phyloP scores from a whole-genome alignment of 1,284 basidiomycete species.

The Xanthoconium separans region DNA sequence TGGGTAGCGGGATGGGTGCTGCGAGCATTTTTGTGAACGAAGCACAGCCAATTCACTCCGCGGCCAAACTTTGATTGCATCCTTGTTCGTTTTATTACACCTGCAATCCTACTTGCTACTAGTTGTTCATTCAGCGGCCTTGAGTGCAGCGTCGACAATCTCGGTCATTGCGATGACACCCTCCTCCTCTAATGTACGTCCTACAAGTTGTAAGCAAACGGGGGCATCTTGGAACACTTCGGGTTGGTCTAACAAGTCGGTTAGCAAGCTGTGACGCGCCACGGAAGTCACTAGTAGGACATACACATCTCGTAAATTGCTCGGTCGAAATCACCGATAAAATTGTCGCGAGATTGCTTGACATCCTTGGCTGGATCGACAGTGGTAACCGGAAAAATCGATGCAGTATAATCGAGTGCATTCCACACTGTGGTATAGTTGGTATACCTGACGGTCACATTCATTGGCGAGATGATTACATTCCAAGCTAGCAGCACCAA shows the following conservation, averaged over 20 bases:
- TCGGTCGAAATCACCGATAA: conserved; percentile 49
- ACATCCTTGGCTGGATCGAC: conserved; percentile 52
- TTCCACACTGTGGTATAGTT: conserved; percentile 69
- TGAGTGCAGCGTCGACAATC: conserved; percentile 48
- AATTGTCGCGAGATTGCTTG: conserved; percentile 41
- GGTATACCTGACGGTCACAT: conserved; percentile 35
- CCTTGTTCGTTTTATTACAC: neutral
- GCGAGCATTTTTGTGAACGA: conserved; percentile 84
- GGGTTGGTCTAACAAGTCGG: conserved; percentile 49
- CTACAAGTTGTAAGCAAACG: conserved; percentile 68
- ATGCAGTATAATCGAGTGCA: conserved; percentile 62
- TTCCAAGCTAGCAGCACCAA: conserved; percentile 26
- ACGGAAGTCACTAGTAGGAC: conserved; percentile 21
- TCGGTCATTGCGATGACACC: conserved; percentile 64
- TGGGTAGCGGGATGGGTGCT: conserved; percentile 88
- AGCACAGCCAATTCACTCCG: conserved; percentile 24
- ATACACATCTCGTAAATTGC: conserved; percentile 54
- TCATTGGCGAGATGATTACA: neutral
- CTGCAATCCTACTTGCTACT: neutral
- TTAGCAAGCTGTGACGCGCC: conserved; percentile 2
- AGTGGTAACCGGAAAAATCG: conserved; percentile 65
- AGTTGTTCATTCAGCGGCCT: neutral
- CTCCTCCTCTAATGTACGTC: conserved; percentile 72
- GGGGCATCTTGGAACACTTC: conserved; percentile 59
- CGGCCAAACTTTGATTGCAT: conserved; percentile 25